A percentile compares a stretch with the other conserved stretches of the same genome.
Evolutionary conservation across 139 green algal species (phyloP).

Genomic region (Chlorella sp.): DNA sequence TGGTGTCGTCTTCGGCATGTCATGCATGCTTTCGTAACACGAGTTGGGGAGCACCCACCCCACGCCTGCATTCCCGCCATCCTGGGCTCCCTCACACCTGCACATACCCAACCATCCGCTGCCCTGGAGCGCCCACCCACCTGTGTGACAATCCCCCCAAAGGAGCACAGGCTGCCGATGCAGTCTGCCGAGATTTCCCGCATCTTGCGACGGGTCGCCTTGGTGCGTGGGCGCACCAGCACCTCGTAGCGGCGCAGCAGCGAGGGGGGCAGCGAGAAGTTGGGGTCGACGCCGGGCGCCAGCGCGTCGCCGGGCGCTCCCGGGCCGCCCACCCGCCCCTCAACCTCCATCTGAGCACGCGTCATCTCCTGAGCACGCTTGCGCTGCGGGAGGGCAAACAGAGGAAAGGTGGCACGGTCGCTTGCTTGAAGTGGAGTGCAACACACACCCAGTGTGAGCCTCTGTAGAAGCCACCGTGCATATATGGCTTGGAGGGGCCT

Average conservation of each 20-base stretch:
- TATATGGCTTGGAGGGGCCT: too few species aligned
- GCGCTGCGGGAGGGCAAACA: neutral
- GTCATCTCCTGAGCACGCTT: slow-evolving; percentile 31
- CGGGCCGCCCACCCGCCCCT: slow-evolving; percentile 11
- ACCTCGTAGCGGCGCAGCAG: slow-evolving; percentile 84
- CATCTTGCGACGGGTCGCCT: slow-evolving; percentile 62
- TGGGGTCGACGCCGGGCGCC: slow-evolving; percentile 28
- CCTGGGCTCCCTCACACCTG: too few species aligned
- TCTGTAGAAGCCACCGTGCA: too few species aligned
- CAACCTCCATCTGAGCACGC: slow-evolving; percentile 37
- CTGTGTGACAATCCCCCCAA: slow-evolving; percentile 91
- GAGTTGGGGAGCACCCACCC: too few species aligned
- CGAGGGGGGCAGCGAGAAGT: slow-evolving; percentile 69
- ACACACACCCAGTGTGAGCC: too few species aligned
- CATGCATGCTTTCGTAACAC: too few species aligned
- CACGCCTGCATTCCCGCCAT: too few species aligned
- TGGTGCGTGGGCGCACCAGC: slow-evolving; percentile 66
- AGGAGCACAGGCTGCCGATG: slow-evolving; percentile 89
- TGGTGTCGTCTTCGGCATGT: too few species aligned
- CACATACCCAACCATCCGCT: neutral
- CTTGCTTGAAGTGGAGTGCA: too few species aligned
- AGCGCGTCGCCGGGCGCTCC: neutral
- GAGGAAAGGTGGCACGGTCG: neutral
- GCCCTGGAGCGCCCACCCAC: neutral
- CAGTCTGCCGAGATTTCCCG: slow-evolving; percentile 75